These are phyloP conservation scores for Pyronema domesticum DNA, from an alignment of 495 filamentous ascomycete species.

Conservation along the genomic window DNA sequence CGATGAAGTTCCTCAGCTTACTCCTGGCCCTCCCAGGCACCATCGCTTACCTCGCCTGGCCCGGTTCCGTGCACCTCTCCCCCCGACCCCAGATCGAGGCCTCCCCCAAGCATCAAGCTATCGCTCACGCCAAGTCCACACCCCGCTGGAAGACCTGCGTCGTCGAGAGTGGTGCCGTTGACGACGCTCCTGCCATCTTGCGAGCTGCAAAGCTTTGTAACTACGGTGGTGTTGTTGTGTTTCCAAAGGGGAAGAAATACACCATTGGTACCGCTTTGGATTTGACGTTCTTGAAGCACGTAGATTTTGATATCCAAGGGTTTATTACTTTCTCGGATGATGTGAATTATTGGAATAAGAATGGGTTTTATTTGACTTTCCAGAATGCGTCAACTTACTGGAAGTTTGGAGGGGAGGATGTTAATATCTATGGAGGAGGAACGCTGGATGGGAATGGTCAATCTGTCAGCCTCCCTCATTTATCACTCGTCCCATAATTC, in stretches of 20 bases:
- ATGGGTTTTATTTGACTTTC: too few relatives aligned
- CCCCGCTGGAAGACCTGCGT: slow-evolving; percentile 6
- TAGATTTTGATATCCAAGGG: slow-evolving; percentile 34
- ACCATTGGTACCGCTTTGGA: slow-evolving; percentile 48
- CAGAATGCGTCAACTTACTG: slow-evolving; percentile 55
- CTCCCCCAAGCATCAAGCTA: too few relatives aligned
- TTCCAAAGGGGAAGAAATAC: slow-evolving; percentile 37
- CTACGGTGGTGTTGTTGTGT: slow-evolving; percentile 47
- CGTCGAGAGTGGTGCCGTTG: slow-evolving; percentile 26
- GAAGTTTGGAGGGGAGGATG: slow-evolving; percentile 48
- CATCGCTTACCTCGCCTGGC: too few relatives aligned
- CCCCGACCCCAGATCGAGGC: too few relatives aligned
- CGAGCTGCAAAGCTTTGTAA: slow-evolving; percentile 44
- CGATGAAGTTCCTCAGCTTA: too few relatives aligned
- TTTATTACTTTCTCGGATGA: slow-evolving; percentile 42
- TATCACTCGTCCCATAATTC: too few relatives aligned
- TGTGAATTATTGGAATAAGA: slow-evolving; percentile 47
- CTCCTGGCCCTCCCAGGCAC: too few relatives aligned
- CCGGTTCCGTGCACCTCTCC: too few relatives aligned
- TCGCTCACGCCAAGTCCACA: not conserved
- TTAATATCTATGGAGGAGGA: slow-evolving; percentile 48
- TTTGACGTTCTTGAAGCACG: slow-evolving; percentile 42
- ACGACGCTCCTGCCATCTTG: slow-evolving; percentile 43
- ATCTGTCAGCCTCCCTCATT: too few relatives aligned
- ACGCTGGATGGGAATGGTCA: slow-evolving; percentile 50